Conservation (phyloP, 768 basidiomycete species). For the Kwoniella mangroviensis region DNA sequence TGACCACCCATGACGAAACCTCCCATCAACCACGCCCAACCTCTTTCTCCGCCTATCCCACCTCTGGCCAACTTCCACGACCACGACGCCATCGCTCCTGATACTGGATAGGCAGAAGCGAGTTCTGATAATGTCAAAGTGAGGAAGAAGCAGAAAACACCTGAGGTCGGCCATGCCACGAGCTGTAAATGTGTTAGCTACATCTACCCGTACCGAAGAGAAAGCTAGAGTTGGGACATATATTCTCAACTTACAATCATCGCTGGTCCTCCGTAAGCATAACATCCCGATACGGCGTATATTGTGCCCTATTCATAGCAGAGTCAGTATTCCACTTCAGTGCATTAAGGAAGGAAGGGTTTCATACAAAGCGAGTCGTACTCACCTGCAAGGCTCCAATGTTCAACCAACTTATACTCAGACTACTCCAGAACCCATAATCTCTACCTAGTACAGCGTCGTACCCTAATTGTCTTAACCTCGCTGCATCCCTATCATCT, state of each 20-base stretch:
- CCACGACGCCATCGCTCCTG: slow-evolving; percentile 57
- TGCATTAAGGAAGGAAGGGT: no score
- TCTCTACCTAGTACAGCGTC: slow-evolving; percentile 54
- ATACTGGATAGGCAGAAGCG: slow-evolving; percentile 55
- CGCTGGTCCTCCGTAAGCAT: slow-evolving; percentile 53
- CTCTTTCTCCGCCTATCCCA: slow-evolving; percentile 52
- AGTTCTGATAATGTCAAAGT: slow-evolving; percentile 52
- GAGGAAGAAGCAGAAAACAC: slow-evolving; percentile 44
- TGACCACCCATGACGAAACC: slow-evolving; percentile 48
- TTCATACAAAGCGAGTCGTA: no score
- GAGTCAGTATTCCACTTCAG: no score
- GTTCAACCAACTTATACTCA: slow-evolving; percentile 51
- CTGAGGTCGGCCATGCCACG: slow-evolving; percentile 54
- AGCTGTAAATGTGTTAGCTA: slow-evolving; percentile 30
- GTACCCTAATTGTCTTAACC: slow-evolving; percentile 54
- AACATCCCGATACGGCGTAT: slow-evolving; percentile 53
- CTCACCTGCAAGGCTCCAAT: slow-evolving; percentile 50
- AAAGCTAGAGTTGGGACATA: no score
- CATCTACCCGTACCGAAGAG: no score
- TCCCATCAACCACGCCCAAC: slow-evolving; percentile 55
- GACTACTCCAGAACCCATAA: slow-evolving; percentile 56
- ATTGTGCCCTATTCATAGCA: slow-evolving; percentile 43
- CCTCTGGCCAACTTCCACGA: slow-evolving; percentile 54
- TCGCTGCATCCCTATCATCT: slow-evolving; percentile 40
- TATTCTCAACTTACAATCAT: slow-evolving; percentile 48